Evolutionary conservation across 2,329 filamentous ascomycete genomes (phyloP).

Genomic region (Chrysoporthe deuterocubensis): DNA sequence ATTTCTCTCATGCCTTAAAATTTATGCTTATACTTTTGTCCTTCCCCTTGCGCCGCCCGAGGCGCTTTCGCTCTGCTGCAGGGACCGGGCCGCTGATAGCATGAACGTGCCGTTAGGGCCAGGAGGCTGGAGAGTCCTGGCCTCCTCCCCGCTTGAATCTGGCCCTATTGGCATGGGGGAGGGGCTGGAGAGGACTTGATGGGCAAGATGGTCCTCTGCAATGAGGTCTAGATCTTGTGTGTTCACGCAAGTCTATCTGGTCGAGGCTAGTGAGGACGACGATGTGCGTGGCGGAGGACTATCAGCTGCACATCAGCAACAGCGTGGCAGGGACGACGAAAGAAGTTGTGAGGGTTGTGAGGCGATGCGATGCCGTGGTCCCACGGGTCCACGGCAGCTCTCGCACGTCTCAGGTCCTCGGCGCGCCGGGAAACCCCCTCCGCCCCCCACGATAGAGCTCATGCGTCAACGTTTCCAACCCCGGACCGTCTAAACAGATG

Average conservation of each 20-base stretch:
- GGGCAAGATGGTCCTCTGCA: too few species aligned
- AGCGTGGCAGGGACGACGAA: background rate
- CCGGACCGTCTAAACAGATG: too few species aligned
- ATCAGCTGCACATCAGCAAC: too few species aligned
- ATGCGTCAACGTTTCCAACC: conserved; percentile 12
- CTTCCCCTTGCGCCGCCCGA: background rate
- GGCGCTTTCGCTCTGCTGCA: background rate
- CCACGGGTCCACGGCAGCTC: background rate
- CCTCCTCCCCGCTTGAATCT: too few species aligned
- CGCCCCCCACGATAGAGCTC: background rate
- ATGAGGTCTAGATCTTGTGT: too few species aligned
- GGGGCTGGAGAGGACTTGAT: too few species aligned
- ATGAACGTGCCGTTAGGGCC: background rate
- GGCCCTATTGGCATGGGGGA: too few species aligned
- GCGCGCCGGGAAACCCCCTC: background rate
- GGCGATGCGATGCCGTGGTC: background rate
- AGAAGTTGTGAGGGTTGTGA: background rate
- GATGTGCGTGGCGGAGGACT: too few species aligned
- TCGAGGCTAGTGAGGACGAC: too few species aligned
- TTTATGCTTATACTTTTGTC: conserved; percentile 15
- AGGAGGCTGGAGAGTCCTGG: too few species aligned
- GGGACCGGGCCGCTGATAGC: background rate
- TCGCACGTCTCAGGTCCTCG: background rate
- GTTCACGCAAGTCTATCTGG: too few species aligned
- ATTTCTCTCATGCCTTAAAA: conserved; percentile 18